These are phyloP conservation scores for Camellia sinensis DNA, from an alignment of 148 eudicot species.

Conservation along the genomic window DNA sequence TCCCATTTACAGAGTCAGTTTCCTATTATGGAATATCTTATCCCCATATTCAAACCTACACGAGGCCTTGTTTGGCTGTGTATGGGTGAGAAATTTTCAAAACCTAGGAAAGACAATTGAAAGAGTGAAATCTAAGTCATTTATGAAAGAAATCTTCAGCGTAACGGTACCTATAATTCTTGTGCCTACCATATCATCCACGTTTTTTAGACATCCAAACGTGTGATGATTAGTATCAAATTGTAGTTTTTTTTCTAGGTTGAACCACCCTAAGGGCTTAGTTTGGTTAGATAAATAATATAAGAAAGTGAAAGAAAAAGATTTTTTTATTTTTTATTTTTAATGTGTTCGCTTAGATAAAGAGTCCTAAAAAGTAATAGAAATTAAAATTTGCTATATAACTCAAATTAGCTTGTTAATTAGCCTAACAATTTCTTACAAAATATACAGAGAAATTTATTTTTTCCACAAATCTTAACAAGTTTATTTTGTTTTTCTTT, in stretches of 20 bases:
- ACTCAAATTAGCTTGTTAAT: no score
- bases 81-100: not conserved
- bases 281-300: not conserved
- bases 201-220: not conserved
- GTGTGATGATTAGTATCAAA: not conserved
- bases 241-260: not conserved
- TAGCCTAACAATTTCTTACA: no score
- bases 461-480: no score
- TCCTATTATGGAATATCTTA: constrained; percentile 7
- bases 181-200: no score
- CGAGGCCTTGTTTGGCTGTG: constrained; percentile 19
- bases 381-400: no score
- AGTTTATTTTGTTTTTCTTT: no score
- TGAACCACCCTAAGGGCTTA: constrained; percentile 11
- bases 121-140: constrained; percentile 14
- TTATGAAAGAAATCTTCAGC: constrained; percentile 12
- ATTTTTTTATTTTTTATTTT: no score
- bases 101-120: not conserved
- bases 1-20: constrained; percentile 5
- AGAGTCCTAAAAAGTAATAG: no score
- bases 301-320: no score
- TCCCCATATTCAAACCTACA: constrained; percentile 20
- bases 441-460: no score
- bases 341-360: no score
- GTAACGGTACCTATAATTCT: not conserved